Conservation (phyloP, 768 basidiomycete genomes). For the Leccinum pellstonianum region DNA sequence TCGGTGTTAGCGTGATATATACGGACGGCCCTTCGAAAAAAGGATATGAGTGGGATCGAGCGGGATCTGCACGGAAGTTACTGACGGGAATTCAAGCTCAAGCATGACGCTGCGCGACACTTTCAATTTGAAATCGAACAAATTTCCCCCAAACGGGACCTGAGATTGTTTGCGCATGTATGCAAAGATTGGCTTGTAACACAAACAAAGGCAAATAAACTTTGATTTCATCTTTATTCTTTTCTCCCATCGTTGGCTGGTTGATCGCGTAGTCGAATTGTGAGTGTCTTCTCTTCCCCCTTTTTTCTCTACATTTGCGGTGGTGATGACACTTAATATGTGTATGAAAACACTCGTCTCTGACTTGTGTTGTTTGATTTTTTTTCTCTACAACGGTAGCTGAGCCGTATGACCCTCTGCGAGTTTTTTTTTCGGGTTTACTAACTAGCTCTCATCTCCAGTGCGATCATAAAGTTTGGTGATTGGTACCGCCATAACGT, state of each 20-base stretch:
- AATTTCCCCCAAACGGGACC: no score
- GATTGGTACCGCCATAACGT: not conserved
- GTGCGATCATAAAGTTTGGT: not conserved
- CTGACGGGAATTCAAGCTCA: no score
- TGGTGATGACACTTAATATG: conserved; percentile 67
- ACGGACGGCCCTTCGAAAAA: no score
- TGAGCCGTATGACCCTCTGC: conserved; percentile 44
- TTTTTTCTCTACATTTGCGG: conserved; percentile 19
- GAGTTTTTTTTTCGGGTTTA: not conserved
- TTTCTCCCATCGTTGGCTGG: not conserved
- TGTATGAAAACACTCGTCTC: conserved; percentile 57
- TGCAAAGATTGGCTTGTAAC: not conserved
- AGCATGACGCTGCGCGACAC: no score
- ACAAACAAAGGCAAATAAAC: not conserved
- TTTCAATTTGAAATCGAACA: not conserved
- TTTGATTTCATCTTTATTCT: not conserved
- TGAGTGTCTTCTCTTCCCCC: conserved; percentile 16
- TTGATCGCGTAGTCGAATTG: not conserved
- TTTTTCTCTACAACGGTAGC: conserved; percentile 81
- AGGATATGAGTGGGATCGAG: no score
- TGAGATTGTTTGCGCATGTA: not conserved
- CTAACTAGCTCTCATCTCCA: conserved; percentile 20
- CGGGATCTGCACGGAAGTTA: no score
- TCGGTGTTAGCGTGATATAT: no score
- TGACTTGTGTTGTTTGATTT: conserved; percentile 49